Base-by-base conservation (phyloP, 805 yeast species). In the Saccharomycopsis oosterbeekiorum region DNA sequence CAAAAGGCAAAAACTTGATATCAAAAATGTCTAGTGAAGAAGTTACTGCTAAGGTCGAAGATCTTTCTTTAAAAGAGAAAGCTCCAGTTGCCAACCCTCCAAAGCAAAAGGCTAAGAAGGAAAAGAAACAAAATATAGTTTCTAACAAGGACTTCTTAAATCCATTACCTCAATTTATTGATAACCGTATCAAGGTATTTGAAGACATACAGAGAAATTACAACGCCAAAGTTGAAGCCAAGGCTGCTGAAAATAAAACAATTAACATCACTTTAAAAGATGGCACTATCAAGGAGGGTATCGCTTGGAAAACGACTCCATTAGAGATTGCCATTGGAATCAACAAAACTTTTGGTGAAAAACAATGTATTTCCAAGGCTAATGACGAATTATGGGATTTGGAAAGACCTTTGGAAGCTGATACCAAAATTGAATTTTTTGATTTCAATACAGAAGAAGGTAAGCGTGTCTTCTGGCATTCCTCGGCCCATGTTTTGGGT, bases 401-500 rank as follows among this genome's bases (percentile, higher is more conserved):
- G 70, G 92, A 86, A 66, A 87, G 99, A 76, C 97, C 97, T 29
- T 78, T 94, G 59, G 99, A 94, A 76, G 75, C 74, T 12, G 87
- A 82, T 64, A 78, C 82, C 63, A 73, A 70, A 59, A 78, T 94
- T 65, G 94, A 90, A 73, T 86, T 91, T 70, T 82, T 90, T 71
- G 97, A 92, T 72, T 94, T 94, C 70, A 96, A 90, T 47, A 80
- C 89, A 64, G 88, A 88, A n/a, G 97, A 92, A 70, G 99, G 98
- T 75, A 89, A 86, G 73, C 84, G 85, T 66, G 98, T 93, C 41
- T 94, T 94, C 77, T 94, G 99, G 99, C 99, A 94, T 75, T 94
- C 99, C 1, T 88, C 97, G 67, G 99, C 99, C 59, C 99, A 94
- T 76, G 93, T 94, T 60, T 78, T 94, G 68, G 99, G 99, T 76